phyloP scores from a whole-genome alignment of 2,329 filamentous ascomycete genomes.

The Epichloe gansuensis region DNA sequence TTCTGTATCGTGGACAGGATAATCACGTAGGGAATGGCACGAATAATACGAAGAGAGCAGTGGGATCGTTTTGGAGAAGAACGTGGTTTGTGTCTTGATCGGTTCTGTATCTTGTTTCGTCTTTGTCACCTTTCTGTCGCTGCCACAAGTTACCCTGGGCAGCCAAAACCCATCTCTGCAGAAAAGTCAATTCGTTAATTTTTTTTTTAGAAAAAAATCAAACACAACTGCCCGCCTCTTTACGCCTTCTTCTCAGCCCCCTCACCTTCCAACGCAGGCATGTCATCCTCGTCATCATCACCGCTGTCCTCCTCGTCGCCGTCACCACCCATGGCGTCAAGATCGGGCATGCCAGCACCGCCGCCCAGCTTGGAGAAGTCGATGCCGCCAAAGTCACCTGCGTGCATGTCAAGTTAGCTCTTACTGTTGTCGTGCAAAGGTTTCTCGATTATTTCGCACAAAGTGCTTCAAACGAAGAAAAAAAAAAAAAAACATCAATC shows the following conservation, averaged over 20 bases:
- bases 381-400: constrained; percentile 69
- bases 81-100: neutral
- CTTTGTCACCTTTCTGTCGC: neutral
- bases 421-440: neutral
- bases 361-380: constrained; percentile 86
- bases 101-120: neutral
- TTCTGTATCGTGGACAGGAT: too few species aligned
- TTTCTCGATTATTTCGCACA: neutral
- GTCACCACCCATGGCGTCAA: constrained; percentile 31
- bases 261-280: constrained; percentile 58
- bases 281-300: constrained; percentile 61
- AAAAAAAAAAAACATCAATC: neutral
- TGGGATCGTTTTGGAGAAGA: neutral
- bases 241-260: constrained; percentile 30
- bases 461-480: neutral
- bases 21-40: neutral
- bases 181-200: neutral
- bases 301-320: constrained; percentile 38
- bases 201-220: neutral
- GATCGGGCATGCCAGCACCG: constrained; percentile 22
- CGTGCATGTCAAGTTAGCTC: neutral
- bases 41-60: too few species aligned
- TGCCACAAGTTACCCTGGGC: neutral
- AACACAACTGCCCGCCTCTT: constrained; percentile 3
- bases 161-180: neutral